Evolutionary conservation across 352 stramenopile genomes (phyloP).

Genomic region (Globisporangium abappressorium): DNA sequence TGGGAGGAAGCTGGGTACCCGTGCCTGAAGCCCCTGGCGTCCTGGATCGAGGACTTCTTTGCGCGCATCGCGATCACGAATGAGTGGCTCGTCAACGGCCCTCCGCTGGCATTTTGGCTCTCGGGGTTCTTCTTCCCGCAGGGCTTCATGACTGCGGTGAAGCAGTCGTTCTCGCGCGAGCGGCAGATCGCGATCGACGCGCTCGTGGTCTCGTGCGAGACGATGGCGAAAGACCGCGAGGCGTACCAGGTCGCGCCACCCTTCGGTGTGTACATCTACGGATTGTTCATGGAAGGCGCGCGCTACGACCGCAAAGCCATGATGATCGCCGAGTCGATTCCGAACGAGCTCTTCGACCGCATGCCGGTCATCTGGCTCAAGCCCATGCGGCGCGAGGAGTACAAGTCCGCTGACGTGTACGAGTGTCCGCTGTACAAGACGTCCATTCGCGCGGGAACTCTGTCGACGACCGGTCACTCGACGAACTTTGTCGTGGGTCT

Average conservation of each 20-base stretch:
- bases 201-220: conserved; percentile 81
- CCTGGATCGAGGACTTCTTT: conserved; percentile 94
- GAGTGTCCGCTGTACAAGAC: conserved; percentile 94
- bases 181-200: conserved; percentile 92
- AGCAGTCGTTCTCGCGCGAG: conserved; percentile 90
- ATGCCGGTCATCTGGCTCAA: conserved; percentile 93
- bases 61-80: conserved; percentile 79
- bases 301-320: conserved; percentile 76
- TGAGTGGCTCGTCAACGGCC: conserved; percentile 81
- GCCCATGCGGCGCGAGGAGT: conserved; percentile 70
- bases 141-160: conserved; percentile 94
- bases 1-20: conserved; percentile 91
- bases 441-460: conserved; percentile 85
- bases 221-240: conserved; percentile 75
- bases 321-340: conserved; percentile 87
- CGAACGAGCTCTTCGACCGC: conserved; percentile 86
- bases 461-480: conserved; percentile 92
- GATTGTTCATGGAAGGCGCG: conserved; percentile 94
- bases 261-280: conserved; percentile 93
- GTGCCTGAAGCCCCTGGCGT: conserved; percentile 89
- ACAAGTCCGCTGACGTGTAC: conserved; percentile 78
- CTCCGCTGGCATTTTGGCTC: conserved; percentile 88
- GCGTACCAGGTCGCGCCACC: conserved; percentile 52
- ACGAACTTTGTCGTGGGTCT: conserved; percentile 93
- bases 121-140: conserved; percentile 95